Evolutionary conservation across 78 protist genomes (phyloP), one percentile per base, ranked within the genome.

Genomic region (Polysphondylium violaceum): DNA sequence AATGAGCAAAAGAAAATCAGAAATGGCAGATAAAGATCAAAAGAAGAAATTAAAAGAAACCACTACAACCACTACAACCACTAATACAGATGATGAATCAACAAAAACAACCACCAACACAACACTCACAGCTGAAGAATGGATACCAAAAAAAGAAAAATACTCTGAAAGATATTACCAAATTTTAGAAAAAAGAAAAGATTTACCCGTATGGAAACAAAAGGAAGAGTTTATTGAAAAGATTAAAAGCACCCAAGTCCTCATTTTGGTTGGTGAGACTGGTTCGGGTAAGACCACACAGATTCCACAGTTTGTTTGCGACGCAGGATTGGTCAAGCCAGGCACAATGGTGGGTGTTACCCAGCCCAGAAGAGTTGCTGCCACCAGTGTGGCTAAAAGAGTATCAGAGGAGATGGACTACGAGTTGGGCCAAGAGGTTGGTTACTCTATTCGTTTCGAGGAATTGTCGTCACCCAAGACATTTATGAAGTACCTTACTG

Each of bases 211-310:
- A 35, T 96, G 90, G 94, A 96, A 97, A 55, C 94, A 90, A 69
- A 69, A 86, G 36, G 93, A 81, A 4, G 90, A 92, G 9, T 94
- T 99, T 58, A 17, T 93, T 17, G 6, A 77, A 8, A 17, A 60
- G 17, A 16, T 98, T 9, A 7, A 11, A 23, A 55, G 92, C n/a
- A 90, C 96, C 89, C 99, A 94, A 76, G 83, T 63, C 11, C 14
- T 88, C 1, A 94, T 99, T 9, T 94, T 99, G 16, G 99, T 98
- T 27, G 99, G 99, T 19, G 99, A 98, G 86, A 99, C 99, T 4
- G 99, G 99, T 35, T 77, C 96, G 0, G 99, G 99, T 31, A 99
- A 99, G 71, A 98, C 99, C 0, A 98, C 99, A 21, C 99, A 98
- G 94, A 71, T 68, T 56, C 96, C 96, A 60, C 96, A 94, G 50